These are phyloP conservation scores for Neopestalotiopsis clavispora DNA, from an alignment of 2,329 filamentous ascomycete genomes.

Conservation along the genomic window DNA sequence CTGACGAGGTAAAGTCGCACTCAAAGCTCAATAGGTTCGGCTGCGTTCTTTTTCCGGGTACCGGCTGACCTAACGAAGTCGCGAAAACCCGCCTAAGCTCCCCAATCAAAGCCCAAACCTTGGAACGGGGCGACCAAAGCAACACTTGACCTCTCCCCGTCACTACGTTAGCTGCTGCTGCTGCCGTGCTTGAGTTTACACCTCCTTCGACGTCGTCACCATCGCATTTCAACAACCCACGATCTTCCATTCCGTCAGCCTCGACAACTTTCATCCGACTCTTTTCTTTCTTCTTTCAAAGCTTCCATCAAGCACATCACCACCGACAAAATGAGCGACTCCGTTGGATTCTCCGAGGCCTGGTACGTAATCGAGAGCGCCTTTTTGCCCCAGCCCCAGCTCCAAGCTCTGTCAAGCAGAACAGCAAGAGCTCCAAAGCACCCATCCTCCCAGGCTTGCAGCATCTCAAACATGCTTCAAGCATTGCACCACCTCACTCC, in stretches of 20 bases:
- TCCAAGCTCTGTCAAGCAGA: slow-evolving; percentile 11
- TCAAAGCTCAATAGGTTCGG: background rate
- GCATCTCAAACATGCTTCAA: slow-evolving; percentile 18
- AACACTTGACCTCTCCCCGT: slow-evolving; percentile 3
- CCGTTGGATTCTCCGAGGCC: slow-evolving; percentile 31
- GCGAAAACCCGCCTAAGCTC: slow-evolving; percentile 14
- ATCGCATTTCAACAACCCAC: background rate
- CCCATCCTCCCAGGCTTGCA: slow-evolving; percentile 28
- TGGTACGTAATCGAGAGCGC: slow-evolving; percentile 38
- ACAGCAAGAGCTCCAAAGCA: slow-evolving; percentile 10
- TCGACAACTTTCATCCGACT: slow-evolving; percentile 13
- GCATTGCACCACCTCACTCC: background rate
- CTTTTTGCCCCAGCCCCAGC: slow-evolving; percentile 20
- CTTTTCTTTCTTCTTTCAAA: slow-evolving; percentile 15
- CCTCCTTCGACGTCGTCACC: slow-evolving; percentile 16
- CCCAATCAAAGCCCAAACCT: slow-evolving; percentile 17
- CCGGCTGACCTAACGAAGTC: slow-evolving; percentile 13
- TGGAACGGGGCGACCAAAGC: slow-evolving; percentile 12
- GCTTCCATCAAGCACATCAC: slow-evolving; percentile 11
- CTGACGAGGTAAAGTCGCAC: background rate
- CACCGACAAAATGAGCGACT: slow-evolving; percentile 31
- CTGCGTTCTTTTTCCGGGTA: background rate
- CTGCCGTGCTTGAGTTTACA: slow-evolving; percentile 6
- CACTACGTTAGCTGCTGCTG: slow-evolving; percentile 13
- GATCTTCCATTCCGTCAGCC: slow-evolving; percentile 20